Conservation (phyloP, 1,284 basidiomycete genomes). For the Amylostereum chailletii region DNA sequence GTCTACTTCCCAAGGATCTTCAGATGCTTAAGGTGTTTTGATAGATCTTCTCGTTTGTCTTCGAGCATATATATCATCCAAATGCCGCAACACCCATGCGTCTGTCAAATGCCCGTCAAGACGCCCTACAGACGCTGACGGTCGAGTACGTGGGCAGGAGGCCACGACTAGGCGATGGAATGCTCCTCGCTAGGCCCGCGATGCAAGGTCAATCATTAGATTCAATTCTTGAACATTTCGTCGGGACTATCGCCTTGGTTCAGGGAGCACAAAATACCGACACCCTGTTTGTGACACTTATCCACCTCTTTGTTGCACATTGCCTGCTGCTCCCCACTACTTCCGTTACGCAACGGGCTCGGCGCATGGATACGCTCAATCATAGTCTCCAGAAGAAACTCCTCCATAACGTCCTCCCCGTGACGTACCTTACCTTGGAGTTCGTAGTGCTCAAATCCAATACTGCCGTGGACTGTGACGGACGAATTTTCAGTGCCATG, state of each 20-base stretch:
- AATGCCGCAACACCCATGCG: constrained; percentile 10
- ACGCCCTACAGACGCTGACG: constrained; percentile 9
- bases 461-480: constrained; percentile 35
- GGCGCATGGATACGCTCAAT: constrained; percentile 21
- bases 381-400: constrained; percentile 22
- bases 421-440: constrained; percentile 24
- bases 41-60: constrained; percentile 39
- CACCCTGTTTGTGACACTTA: constrained; percentile 8
- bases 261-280: not conserved
- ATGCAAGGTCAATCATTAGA: not conserved
- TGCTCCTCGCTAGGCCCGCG: not conserved
- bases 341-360: constrained; percentile 35
- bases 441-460: constrained; percentile 15
- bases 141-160: not conserved
- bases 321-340: constrained; percentile 31
- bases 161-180: too few relatives aligned
- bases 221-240: not conserved
- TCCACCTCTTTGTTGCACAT: constrained; percentile 34
- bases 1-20: not conserved
- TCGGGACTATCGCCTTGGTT: not conserved
- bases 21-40: not conserved
- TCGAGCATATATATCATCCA: constrained; percentile 25
- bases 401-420: constrained; percentile 28
- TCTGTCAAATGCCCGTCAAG: constrained; percentile 15
- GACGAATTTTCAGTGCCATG: constrained; percentile 37